Base-by-base conservation (phyloP, 345 rosid genomes). In the Gossypium arboreum region DNA sequence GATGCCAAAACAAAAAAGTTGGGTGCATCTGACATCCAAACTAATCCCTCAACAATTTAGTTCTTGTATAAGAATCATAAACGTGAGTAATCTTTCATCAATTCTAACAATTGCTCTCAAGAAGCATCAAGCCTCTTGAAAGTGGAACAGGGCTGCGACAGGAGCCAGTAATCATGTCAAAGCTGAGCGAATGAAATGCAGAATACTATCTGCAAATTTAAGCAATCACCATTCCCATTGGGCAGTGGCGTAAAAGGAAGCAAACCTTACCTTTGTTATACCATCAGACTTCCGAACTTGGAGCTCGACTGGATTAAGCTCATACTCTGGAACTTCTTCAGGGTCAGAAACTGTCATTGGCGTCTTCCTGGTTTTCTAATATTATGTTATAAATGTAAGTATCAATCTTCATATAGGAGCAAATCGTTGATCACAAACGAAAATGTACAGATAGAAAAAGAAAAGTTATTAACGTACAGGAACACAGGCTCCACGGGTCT, bases 301-400 rank as follows among this genome's bases (percentile, higher is more conserved):
- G 80, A 94, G 88, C 81, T 94, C 99, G 11, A 86, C 79, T 24
- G 99, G 98, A 75, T 91, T 90, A 68, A 94, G 98, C 84, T 94
- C 98, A 66, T 94, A 94, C 73, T 92, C 99, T 9, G 99, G 99
- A 50, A 94, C 87, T 81, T 91, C 95, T 77, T 86, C 82, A 68
- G 99, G 97, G 85, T 91, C 88, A 8, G 93, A 84, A 61, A 94
- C 98, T 7, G 93, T 58, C 99, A 94, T 94, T 9, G 99, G 99
- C 22, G 99, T 94, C 83, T 83, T 92, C 86, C 92, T 92, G 63
- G 88, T 89, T 90, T 92, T 92, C 99, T 94, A 81, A 58, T 80
- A 29, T 61, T 67, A 79, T 44, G 51, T 62, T 9, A 73, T 54
- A 60, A 55, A 74, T 59, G 72, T 62, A 29, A 76, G 64, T 47